Evolutionary conservation across 1,139 yeast genomes (phyloP), one percentile per base, ranked within the genome.

Genomic region (Suhomyces wounanorum): DNA sequence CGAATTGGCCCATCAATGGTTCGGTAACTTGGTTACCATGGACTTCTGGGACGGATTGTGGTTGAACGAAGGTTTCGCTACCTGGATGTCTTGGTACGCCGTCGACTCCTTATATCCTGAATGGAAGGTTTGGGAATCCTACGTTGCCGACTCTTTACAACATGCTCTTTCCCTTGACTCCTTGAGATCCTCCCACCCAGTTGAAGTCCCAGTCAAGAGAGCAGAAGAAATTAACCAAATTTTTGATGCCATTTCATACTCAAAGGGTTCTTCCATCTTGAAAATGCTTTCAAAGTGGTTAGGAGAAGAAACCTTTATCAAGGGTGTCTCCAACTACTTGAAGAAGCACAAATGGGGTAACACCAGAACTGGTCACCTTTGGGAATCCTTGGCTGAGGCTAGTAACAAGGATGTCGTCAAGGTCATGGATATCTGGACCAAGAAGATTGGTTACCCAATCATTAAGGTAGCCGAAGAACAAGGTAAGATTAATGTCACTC

Each of bases 21-120:
- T 82, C 59, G 86, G 86, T 53, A 78, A 82, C 59, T 77, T 79
- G 64, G 84, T 81, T 51, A 82, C 86, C 43, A 82, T 82, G 85
- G 77, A 80, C 58, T 82, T 81, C 77, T 82, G 86, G 86, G 83
- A 82, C 53, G 85, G 81, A 52, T 70, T 82, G 56, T 82, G 85
- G 85, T 73, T 82, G 53, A 82, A 82, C 58, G 86, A 82, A 66
- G 84, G 85, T 14, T 82, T 82, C 65, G 86, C 86, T 14, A 82
- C 86, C 14, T 81, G 82, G 78, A 81, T 89, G 81, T 87, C 94
- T 4, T 88, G 91, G 87, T 80, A 83, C 63, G 88, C 95, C 2
- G 82, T 89, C 53, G 82, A 81, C 59, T 57, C 75, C 40, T 70
- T 80, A 54, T 75, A 73, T 60, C 85, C 84, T 17, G 85, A 81